These are phyloP conservation scores for Fusarium solani-melongenae DNA, from an alignment of 2,329 filamentous ascomycete genomes.

Conservation along the genomic window DNA sequence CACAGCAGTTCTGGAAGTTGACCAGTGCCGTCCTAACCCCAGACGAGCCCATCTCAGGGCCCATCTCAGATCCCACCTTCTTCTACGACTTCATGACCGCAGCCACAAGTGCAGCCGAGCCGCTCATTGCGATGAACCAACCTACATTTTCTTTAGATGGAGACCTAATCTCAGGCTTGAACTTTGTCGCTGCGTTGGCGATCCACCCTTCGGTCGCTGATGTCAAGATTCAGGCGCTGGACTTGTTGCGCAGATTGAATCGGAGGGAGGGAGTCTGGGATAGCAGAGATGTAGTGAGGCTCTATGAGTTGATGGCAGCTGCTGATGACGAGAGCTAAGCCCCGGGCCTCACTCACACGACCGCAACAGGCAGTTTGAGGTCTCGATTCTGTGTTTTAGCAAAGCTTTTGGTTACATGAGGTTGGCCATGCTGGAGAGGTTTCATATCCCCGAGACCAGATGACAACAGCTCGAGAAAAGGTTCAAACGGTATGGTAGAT, in stretches of 20 bases:
- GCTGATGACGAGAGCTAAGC: neutral
- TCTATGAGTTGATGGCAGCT: neutral
- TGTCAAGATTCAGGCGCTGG: neutral
- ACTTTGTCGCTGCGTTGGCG: neutral
- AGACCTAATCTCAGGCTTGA: neutral
- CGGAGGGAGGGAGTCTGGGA: neutral
- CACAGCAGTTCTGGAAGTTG: neutral
- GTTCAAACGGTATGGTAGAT: neutral
- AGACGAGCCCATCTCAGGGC: neutral
- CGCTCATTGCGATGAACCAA: neutral
- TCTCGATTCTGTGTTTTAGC: neutral
- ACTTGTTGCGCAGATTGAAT: neutral
- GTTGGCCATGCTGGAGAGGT: no score
- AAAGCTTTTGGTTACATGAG: neutral
- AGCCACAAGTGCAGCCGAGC: neutral
- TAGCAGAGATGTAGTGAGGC: neutral
- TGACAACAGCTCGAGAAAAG: neutral
- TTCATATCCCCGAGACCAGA: neutral
- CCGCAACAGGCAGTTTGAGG: neutral
- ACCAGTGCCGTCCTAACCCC: neutral
- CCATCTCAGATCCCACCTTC: neutral
- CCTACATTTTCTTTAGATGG: neutral
- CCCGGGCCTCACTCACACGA: neutral
- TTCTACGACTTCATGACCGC: neutral
- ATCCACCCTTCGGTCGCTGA: neutral